Conservation (phyloP, 106 monocot genomes). For the Triglochin maritima region DNA sequence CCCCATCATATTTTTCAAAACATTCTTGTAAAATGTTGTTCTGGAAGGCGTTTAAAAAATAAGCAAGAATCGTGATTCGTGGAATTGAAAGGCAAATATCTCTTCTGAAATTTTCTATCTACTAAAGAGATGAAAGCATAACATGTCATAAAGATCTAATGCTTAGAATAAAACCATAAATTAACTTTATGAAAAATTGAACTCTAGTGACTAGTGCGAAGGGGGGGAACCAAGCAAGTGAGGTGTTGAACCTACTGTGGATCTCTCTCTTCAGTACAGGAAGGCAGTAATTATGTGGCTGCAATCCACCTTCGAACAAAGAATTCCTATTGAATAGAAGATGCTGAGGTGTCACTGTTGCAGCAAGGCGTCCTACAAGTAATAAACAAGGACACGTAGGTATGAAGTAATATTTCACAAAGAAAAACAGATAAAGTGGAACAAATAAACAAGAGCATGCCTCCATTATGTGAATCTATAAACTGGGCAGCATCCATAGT, state of each 20-base stretch:
- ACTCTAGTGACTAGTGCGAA: no score
- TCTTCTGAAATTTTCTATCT: no score
- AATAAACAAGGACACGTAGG: neutral
- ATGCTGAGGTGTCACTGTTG: conserved; percentile 96
- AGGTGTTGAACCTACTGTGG: conserved; percentile 53
- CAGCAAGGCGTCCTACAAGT: conserved; percentile 53
- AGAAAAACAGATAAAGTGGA: neutral
- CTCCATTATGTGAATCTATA: conserved; percentile 58
- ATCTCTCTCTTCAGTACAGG: conserved; percentile 89
- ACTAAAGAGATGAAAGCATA: no score
- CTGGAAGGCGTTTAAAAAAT: no score
- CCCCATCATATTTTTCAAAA: no score
- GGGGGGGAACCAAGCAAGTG: no score
- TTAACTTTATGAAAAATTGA: no score
- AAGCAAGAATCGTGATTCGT: no score
- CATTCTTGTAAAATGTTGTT: no score
- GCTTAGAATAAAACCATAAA: no score
- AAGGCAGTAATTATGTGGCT: conserved; percentile 92
- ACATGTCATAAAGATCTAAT: no score
- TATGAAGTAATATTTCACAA: neutral
- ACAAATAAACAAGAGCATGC: conserved; percentile 11
- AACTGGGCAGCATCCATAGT: conserved; percentile 79
- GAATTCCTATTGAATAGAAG: conserved; percentile 89
- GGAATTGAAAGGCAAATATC: no score
- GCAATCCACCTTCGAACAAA: conserved; percentile 89